Conservation (phyloP, 345 rosid species). For the Eucalyptus rudis region DNA sequence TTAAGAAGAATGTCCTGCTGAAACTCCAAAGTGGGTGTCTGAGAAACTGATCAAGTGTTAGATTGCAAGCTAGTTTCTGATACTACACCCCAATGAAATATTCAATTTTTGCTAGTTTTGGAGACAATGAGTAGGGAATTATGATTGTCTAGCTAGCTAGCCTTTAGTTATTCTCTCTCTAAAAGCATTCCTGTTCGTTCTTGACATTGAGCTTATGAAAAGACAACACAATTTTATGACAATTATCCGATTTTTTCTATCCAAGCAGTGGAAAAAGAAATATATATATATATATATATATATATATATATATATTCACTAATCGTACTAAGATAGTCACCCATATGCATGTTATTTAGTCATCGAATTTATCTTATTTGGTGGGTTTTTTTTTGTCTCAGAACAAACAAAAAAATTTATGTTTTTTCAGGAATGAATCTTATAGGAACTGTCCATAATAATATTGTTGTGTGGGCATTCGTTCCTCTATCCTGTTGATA, state of each 20-base stretch:
- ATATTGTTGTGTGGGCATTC: not conserved
- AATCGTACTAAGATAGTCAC: not conserved
- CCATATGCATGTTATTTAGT: not conserved
- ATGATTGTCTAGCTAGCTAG: not conserved
- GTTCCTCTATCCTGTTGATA: not conserved
- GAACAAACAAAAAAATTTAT: not conserved
- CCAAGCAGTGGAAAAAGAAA: not conserved
- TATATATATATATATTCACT: too few species aligned
- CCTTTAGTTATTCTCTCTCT: not conserved
- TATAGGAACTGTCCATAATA: not conserved
- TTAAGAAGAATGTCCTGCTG: not conserved
- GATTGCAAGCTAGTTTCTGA: not conserved
- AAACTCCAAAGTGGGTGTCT: not conserved
- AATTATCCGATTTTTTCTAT: not conserved
- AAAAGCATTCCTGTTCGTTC: not conserved
- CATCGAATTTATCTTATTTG: not conserved
- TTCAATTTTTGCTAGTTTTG: not conserved
- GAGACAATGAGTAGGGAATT: not conserved
- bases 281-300: too few species aligned
- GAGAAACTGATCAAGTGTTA: not conserved
- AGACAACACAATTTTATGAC: not conserved
- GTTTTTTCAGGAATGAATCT: not conserved
- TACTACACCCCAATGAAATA: not conserved
- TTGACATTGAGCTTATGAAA: not conserved
- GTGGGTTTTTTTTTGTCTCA: not conserved